These are phyloP conservation scores for Posidonia oceanica DNA, from an alignment of 116 monocot species.

Conservation along the genomic window DNA sequence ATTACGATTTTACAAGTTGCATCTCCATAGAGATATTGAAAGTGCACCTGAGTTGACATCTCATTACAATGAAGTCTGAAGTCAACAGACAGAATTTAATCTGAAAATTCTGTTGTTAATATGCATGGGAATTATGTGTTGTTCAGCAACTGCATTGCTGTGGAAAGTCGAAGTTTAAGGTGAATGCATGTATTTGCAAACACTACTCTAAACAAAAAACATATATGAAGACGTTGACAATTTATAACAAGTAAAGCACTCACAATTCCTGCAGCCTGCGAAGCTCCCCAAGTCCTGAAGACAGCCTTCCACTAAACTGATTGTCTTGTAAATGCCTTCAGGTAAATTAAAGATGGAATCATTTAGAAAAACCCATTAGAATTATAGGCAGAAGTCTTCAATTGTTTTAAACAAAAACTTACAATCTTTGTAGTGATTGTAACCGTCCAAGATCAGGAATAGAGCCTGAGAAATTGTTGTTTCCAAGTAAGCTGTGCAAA, in stretches of 20 bases:
- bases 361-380: slow-evolving; percentile 3
- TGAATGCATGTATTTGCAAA: not conserved
- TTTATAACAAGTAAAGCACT: slow-evolving; percentile 19
- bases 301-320: slow-evolving; percentile 51
- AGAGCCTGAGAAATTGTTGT: slow-evolving; percentile 51
- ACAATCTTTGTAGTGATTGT: slow-evolving; percentile 53
- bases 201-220: not conserved
- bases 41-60: too few species aligned
- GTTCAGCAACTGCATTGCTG: not conserved
- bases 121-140: too few species aligned
- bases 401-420: slow-evolving; percentile 18
- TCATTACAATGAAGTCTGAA: too few species aligned
- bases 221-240: not conserved
- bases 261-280: slow-evolving; percentile 54
- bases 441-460: slow-evolving; percentile 65
- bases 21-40: too few species aligned
- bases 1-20: too few species aligned
- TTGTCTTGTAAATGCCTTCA: slow-evolving; percentile 81
- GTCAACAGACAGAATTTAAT: too few species aligned
- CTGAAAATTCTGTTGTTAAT: too few species aligned
- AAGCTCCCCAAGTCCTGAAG: slow-evolving; percentile 43
- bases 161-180: not conserved
- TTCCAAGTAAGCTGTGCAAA: slow-evolving; percentile 44
- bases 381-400: slow-evolving; percentile 2
- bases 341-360: not conserved